Conservation (phyloP, 2,329 filamentous ascomycete genomes). For the Geoglossum cookeanum region DNA sequence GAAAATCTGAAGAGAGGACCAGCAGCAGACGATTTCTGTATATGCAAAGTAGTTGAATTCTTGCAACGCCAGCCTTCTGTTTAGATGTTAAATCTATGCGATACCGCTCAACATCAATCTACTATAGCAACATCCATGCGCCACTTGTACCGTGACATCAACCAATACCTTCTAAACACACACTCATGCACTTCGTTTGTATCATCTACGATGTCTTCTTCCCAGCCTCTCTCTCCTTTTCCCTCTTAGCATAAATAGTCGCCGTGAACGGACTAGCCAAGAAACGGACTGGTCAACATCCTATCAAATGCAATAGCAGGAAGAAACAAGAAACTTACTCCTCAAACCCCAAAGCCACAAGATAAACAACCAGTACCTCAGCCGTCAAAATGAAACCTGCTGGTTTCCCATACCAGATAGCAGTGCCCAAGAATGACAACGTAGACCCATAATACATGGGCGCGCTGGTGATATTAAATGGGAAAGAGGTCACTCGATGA, state of each 20-base stretch:
- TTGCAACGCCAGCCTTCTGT: not conserved
- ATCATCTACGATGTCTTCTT: slow-evolving; percentile 15
- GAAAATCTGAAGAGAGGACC: not conserved
- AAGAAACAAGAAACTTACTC: slow-evolving; percentile 32
- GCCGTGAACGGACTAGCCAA: slow-evolving; percentile 58
- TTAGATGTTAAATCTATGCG: not conserved
- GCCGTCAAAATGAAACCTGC: slow-evolving; percentile 62
- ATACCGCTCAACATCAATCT: not conserved
- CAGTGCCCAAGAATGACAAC: slow-evolving; percentile 76
- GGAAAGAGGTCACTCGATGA: slow-evolving; percentile 79
- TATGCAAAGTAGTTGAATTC: slow-evolving; percentile 1
- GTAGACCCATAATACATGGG: slow-evolving; percentile 97
- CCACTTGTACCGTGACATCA: not conserved
- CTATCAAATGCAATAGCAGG: slow-evolving; percentile 1
- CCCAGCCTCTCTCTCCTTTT: slow-evolving; percentile 25
- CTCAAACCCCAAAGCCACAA: slow-evolving; percentile 66
- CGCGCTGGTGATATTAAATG: slow-evolving; percentile 76
- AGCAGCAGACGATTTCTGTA: not conserved
- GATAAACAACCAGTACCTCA: slow-evolving; percentile 60
- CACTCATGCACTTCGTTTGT: slow-evolving; percentile 3
- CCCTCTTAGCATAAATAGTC: slow-evolving; percentile 79
- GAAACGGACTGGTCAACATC: not conserved
- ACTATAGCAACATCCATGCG: not conserved
- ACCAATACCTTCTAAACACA: not conserved
- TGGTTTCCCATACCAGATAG: slow-evolving; percentile 69